Conservation (phyloP, 2,329 filamentous ascomycete genomes). For the Fonsecaea erecta region DNA sequence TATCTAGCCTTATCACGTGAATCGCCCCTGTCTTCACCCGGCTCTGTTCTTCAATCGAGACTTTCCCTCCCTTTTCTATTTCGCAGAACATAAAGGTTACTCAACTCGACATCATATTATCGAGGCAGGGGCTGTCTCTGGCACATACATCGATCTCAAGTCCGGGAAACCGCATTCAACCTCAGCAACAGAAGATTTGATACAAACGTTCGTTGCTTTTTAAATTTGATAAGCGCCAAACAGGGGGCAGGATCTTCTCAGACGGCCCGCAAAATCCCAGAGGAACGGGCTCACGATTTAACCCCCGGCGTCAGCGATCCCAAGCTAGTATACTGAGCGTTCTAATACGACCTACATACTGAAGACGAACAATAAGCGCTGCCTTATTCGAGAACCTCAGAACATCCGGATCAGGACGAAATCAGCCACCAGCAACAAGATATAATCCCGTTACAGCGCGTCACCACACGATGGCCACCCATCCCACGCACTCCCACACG, state of each 20-base stretch:
- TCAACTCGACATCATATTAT: neutral
- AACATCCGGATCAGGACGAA: neutral
- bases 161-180: neutral
- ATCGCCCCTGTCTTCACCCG: too few species aligned
- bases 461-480: neutral
- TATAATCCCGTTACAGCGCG: too few species aligned
- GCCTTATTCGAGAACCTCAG: neutral
- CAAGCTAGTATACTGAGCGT: neutral
- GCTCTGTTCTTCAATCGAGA: neutral
- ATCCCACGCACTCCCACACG: conserved; percentile 26
- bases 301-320: too few species aligned
- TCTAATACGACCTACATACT: neutral
- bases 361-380: too few species aligned
- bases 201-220: neutral
- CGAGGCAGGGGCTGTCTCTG: neutral
- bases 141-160: neutral
- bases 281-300: neutral
- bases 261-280: neutral
- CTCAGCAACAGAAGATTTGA: neutral
- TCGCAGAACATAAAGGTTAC: neutral
- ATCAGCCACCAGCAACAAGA: neutral
- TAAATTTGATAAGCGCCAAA: neutral
- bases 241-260: neutral
- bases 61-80: neutral
- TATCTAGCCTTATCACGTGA: conserved; percentile 2